phyloP scores from a whole-genome alignment of 768 basidiomycete species.

The Boletus edulis region DNA sequence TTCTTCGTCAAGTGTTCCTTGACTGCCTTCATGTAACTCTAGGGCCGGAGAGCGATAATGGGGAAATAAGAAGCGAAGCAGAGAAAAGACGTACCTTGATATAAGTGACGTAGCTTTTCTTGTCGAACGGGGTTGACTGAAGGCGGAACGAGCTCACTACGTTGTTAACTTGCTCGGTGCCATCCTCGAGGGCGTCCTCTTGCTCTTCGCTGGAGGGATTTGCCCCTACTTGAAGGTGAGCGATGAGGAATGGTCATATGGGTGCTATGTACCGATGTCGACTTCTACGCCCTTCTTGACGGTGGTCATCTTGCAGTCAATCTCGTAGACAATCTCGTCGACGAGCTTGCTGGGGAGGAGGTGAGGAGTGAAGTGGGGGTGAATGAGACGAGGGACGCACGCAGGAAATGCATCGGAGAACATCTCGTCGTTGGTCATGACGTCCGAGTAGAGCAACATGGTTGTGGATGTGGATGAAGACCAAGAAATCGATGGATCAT shows the following conservation, averaged over 20 bases:
- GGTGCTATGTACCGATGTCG: constrained; percentile 69
- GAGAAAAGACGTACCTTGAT: constrained; percentile 58
- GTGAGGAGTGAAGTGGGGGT: constrained; percentile 7
- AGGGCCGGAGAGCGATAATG: background rate
- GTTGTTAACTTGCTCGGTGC: constrained; percentile 79
- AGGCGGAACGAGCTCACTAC: constrained; percentile 91
- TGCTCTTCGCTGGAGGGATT: constrained; percentile 91
- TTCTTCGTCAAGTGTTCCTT: constrained; percentile 58
- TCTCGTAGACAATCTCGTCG: constrained; percentile 81
- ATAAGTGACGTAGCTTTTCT: constrained; percentile 78
- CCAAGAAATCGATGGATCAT: background rate
- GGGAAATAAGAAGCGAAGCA: background rate
- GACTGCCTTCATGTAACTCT: constrained; percentile 94
- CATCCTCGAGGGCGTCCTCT: constrained; percentile 80
- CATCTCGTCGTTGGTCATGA: constrained; percentile 85
- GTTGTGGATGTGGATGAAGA: background rate
- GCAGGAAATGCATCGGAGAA: constrained; percentile 90
- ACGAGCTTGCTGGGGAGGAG: constrained; percentile 60
- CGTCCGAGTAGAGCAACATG: constrained; percentile 77
- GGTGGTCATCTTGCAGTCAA: constrained; percentile 72
- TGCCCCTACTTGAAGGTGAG: constrained; percentile 55
- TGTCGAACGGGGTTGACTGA: constrained; percentile 78
- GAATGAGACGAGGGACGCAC: constrained; percentile 43
- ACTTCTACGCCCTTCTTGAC: constrained; percentile 77
- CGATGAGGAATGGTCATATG: background rate